A percentile compares a stretch with the other conserved stretches of the same genome.
These are phyloP conservation scores for Biscutella laevigata DNA, from an alignment of 441 rosid species.

Conservation along the genomic window DNA sequence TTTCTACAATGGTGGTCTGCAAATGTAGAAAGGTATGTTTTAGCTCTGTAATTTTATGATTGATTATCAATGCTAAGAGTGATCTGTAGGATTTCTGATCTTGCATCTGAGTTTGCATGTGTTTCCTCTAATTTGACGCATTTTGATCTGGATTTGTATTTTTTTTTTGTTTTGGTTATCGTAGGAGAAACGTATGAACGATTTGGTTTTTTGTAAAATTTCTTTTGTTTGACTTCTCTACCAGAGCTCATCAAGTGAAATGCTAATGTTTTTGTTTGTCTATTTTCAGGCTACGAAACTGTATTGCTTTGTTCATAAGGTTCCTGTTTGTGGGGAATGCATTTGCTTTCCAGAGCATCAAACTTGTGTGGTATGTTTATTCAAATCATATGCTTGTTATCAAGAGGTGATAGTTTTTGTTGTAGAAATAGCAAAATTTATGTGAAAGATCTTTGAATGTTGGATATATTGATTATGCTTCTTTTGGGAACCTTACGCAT, in stretches of 20 bases:
- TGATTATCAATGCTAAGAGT: conserved; percentile 40
- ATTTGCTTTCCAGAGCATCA: conserved; percentile 91
- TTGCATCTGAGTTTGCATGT: conserved; percentile 32
- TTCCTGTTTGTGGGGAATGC: conserved; percentile 97
- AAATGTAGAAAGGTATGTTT: conserved; percentile 78
- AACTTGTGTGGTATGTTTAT: conserved; percentile 75
- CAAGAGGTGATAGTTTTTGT: not conserved
- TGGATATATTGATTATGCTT: not conserved
- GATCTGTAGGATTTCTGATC: conserved; percentile 39
- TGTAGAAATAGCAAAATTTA: not conserved
- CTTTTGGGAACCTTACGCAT: too few species aligned
- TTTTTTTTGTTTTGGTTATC: conserved; percentile 7
- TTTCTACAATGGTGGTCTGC: conserved; percentile 73
- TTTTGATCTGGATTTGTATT: conserved; percentile 1
- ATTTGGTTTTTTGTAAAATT: not conserved
- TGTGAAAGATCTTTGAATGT: not conserved
- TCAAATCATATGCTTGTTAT: not conserved
- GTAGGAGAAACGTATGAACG: not conserved
- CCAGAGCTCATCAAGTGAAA: conserved; percentile 2
- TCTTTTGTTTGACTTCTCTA: not conserved
- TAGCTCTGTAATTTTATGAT: too few species aligned
- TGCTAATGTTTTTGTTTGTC: not conserved
- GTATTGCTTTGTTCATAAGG: conserved; percentile 97
- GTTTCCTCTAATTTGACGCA: not conserved
- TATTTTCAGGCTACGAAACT: conserved; percentile 97